phyloP scores from a whole-genome alignment of 1,284 basidiomycete genomes.

The Ceratobasidium sp. region DNA sequence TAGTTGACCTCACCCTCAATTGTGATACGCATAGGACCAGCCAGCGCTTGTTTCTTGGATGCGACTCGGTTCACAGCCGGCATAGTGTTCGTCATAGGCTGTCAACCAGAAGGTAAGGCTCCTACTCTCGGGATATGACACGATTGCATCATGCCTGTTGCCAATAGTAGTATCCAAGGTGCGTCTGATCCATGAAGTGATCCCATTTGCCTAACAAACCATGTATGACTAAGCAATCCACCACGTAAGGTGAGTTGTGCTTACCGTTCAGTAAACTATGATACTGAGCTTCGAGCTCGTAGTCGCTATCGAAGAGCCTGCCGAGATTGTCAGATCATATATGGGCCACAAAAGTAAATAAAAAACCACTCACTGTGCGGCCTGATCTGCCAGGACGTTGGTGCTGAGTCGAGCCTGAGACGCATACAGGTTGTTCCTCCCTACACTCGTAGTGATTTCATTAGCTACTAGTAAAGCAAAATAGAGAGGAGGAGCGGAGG shows the following conservation, averaged over 20 bases:
- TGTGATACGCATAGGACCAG: conserved; percentile 71
- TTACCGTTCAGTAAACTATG: conserved; percentile 70
- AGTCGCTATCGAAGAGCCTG: conserved; percentile 68
- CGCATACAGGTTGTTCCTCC: conserved; percentile 69
- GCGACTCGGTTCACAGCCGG: conserved; percentile 69
- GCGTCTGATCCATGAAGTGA: conserved; percentile 52
- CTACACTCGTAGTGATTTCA: conserved; percentile 47
- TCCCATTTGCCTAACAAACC: conserved; percentile 41
- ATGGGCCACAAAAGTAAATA: neutral
- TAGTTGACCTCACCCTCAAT: conserved; percentile 65
- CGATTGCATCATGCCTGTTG: conserved; percentile 60
- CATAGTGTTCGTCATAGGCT: conserved; percentile 60
- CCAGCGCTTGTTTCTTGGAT: conserved; percentile 66
- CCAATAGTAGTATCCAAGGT: conserved; percentile 76
- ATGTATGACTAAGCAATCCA: neutral
- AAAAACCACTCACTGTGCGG: conserved; percentile 56
- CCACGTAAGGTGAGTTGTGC: too few species aligned
- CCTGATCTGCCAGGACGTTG: conserved; percentile 68
- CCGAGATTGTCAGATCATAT: neutral
- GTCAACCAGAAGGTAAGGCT: neutral
- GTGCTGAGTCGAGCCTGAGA: conserved; percentile 74
- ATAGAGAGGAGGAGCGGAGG: neutral
- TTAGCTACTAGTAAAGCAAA: neutral
- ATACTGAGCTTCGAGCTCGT: conserved; percentile 69
- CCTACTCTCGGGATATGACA: neutral